These are phyloP conservation scores for Hygrocybe coccinea DNA, from an alignment of 768 basidiomycete genomes.

Conservation along the genomic window DNA sequence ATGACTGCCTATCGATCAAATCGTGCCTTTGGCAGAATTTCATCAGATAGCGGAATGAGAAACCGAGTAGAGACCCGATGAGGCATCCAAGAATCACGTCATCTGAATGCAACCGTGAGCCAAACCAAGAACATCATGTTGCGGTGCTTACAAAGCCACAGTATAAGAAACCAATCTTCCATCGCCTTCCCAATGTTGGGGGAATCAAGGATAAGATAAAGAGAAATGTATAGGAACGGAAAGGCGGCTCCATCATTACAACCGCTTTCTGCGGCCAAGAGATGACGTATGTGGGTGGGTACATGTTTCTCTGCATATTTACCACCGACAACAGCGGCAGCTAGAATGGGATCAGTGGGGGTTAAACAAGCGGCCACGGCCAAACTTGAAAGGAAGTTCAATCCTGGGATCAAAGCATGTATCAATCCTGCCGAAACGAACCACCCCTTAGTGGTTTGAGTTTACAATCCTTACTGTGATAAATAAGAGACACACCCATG, in stretches of 20 bases:
- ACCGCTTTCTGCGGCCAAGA: conserved; percentile 73
- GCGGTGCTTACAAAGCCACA: conserved; percentile 73
- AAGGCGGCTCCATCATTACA: conserved; percentile 98
- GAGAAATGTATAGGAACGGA: conserved; percentile 85
- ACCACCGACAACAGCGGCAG: conserved; percentile 88
- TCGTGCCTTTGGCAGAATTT: conserved; percentile 83
- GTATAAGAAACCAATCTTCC: conserved; percentile 79
- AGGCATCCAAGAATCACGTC: conserved; percentile 71
- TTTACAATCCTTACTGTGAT: not conserved
- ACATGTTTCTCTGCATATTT: conserved; percentile 99
- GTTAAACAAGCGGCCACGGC: conserved; percentile 91
- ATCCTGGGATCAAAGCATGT: conserved; percentile 82
- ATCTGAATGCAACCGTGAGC: conserved; percentile 41
- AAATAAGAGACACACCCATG: conserved; percentile 55
- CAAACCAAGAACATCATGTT: conserved; percentile 6
- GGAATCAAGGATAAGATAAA: conserved; percentile 76
- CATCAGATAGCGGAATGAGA: conserved; percentile 82
- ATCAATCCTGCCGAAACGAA: conserved; percentile 89
- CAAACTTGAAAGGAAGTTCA: conserved; percentile 84
- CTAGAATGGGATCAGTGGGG: conserved; percentile 91
- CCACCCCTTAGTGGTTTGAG: conserved; percentile 65
- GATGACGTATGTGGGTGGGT: conserved; percentile 68
- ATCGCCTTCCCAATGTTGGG: conserved; percentile 58
- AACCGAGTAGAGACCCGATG: conserved; percentile 73
- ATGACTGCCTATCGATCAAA: conserved; percentile 90